Base-by-base conservation (phyloP, 2,329 filamentous ascomycete genomes). In the Chaetomium olivaceum region DNA sequence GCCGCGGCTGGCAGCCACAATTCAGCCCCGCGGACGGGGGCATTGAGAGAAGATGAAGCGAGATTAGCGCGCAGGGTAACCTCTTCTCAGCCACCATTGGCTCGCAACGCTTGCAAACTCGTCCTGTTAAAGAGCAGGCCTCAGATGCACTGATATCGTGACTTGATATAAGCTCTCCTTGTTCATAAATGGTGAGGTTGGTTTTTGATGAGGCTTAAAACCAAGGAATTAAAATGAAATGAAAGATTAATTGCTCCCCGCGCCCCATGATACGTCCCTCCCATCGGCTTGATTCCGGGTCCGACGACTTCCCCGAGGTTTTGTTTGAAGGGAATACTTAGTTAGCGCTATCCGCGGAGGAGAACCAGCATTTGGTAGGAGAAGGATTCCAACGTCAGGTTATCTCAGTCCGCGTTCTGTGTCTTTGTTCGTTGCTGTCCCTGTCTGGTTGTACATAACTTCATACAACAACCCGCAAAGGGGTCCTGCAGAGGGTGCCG, bases 141-240 rank as follows among this genome's bases (percentile, higher is more conserved):
- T 39, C 11, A 16, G 29, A 6, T 33, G 31, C 4, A 31, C 23
- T 56, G 54, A 33, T 16, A 21, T 56, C n/a, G 54, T 31, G 33
- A 6, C 9, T 56, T n/a, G 14, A 23, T n/a, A 33, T 36, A 11
- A 25, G 6, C n/a, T 14, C 23, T 23, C 19, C 21, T 16, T n/a
- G 12, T 16, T 19, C 14, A 31, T 16, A 5, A n/a, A 29, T 8
- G 19, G 43, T 36, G 25, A 63, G 27, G 55, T 55, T 48, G 29
- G 21, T 25, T 6, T 39, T 27, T 19, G n/a, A 63, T 63, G 62
- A 62, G 67, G 65, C 65, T 69, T 64, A 70, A 67, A 64, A 27
- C 29, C 46, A 19, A 33, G 51, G 33, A 57, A 58, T 61, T 54
- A 50, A 55, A 31, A 36, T 21, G 12, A 66, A 64, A 67, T 64